Evolutionary conservation across 2,329 filamentous ascomycete species (phyloP), one percentile per base, ranked within the genome.

Genomic region (Fusarium redolens): DNA sequence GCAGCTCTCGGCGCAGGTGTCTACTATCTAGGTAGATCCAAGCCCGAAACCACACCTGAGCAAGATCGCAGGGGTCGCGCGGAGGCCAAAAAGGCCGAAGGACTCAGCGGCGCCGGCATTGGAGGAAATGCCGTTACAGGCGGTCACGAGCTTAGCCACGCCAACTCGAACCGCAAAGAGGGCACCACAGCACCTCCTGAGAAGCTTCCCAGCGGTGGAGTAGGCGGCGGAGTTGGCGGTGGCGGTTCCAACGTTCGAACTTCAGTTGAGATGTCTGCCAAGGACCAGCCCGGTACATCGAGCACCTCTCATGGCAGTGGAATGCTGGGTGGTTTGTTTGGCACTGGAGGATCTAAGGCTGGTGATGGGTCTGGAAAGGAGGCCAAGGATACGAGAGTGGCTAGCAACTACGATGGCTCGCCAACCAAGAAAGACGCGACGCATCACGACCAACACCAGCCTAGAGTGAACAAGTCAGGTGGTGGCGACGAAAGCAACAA

Each of bases 141-240:
- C 15, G 79, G 79, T 22, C 75, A 79, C 30, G 80, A 81, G 67
- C 65, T 77, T 20, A 74, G 77, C 35, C 66, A 68, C 40, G 65
- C 51, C 22, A 71, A 77, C 64, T 67, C 73, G 3, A 47, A 74
- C 8, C 71, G 70, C 35, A 74, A 60, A 10, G 68, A 74, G 10
- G 31, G 71, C n/a, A 78, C 75, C 5, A 76, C 79, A 8, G 72
- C 65, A n/a, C 45, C 63, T 30, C 64, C 18, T 30, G 79, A 81
- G n/a, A 75, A 81, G 65, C 75, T 82, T 1, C 80, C 81, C 9
- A 75, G 78, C 2, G 81, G 81, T 2, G 78, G 79, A 10, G 76
- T 81, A 3, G 80, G 80, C 1, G 81, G 81, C 2, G 80, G 81
- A 5, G 65, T 71, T 35, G 80, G 80, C 2, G 77, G 45, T 2